phyloP scores from a whole-genome alignment of 2,329 filamentous ascomycete species.

The Bipolaris sorokiniana region DNA sequence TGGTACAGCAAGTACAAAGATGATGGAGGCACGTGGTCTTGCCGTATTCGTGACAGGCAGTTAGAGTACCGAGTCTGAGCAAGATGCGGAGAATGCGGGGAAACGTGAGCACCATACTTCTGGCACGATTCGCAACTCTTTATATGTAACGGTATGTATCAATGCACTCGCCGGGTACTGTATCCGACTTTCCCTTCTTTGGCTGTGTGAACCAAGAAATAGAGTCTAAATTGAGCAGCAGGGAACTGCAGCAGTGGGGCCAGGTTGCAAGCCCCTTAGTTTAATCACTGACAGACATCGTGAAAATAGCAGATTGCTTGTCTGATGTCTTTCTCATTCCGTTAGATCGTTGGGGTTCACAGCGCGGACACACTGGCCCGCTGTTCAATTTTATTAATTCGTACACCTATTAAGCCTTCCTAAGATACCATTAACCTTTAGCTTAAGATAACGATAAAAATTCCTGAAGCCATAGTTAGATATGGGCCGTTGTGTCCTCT shows the following conservation, averaged over 20 bases:
- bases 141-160: conserved; percentile 14
- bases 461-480: background rate
- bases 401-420: background rate
- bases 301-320: background rate
- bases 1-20: background rate
- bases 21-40: background rate
- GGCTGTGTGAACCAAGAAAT: background rate
- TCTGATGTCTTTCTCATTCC: background rate
- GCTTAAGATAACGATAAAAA: background rate
- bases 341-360: background rate
- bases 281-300: background rate
- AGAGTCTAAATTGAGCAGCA: background rate
- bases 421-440: background rate
- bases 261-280: background rate
- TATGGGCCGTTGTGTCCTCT: background rate
- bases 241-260: background rate
- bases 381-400: background rate
- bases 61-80: background rate
- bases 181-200: background rate
- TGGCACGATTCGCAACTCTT: conserved; percentile 7
- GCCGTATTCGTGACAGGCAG: background rate
- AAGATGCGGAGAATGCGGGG: conserved; percentile 10
- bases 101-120: conserved; percentile 12
- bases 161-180: background rate
- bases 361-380: background rate